Evolutionary conservation across 1,284 basidiomycete species (phyloP).

Genomic region (Ustilago loliicola): DNA sequence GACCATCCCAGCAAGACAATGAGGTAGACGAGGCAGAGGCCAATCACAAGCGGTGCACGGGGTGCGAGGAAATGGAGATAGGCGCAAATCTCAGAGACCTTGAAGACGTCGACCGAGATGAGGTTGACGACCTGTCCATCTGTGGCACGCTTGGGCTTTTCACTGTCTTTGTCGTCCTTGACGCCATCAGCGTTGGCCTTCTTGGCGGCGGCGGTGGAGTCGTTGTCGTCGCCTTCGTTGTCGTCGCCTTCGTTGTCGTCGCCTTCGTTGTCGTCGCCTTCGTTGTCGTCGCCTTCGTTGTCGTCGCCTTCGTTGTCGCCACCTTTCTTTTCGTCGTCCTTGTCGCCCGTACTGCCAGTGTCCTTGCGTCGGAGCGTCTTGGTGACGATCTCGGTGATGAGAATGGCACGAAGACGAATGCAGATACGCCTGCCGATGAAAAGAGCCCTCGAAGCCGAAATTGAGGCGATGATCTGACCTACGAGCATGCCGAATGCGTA

Average conservation of each 20-base stretch:
- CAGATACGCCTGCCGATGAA: slow-evolving; percentile 73
- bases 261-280: slow-evolving; percentile 32
- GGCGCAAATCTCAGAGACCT: slow-evolving; percentile 58
- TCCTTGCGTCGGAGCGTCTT: slow-evolving; percentile 74
- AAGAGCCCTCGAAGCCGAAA: slow-evolving; percentile 72
- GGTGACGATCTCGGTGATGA: slow-evolving; percentile 74
- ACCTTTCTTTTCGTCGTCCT: slow-evolving; percentile 37
- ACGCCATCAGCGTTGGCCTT: slow-evolving; percentile 24
- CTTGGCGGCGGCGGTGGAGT: slow-evolving; percentile 32
- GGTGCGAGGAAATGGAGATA: slow-evolving; percentile 71
- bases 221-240: slow-evolving; percentile 19
- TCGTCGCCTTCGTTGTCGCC: slow-evolving; percentile 20
- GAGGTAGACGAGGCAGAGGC: slow-evolving; percentile 72
- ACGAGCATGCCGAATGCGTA: slow-evolving; percentile 73
- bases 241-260: slow-evolving; percentile 33
- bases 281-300: slow-evolving; percentile 29
- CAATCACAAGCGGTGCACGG: slow-evolving; percentile 74
- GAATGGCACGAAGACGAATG: slow-evolving; percentile 71
- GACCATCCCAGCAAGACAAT: slow-evolving; percentile 74
- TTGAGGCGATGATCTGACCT: slow-evolving; percentile 71
- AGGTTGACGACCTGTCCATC: slow-evolving; percentile 75
- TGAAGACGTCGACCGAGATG: slow-evolving; percentile 74
- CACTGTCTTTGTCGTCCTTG: slow-evolving; percentile 20
- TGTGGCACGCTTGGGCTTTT: slow-evolving; percentile 64
- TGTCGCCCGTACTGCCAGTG: slow-evolving; percentile 55